Conservation (phyloP, 768 basidiomycete genomes). For the Lactifluus volemus region DNA sequence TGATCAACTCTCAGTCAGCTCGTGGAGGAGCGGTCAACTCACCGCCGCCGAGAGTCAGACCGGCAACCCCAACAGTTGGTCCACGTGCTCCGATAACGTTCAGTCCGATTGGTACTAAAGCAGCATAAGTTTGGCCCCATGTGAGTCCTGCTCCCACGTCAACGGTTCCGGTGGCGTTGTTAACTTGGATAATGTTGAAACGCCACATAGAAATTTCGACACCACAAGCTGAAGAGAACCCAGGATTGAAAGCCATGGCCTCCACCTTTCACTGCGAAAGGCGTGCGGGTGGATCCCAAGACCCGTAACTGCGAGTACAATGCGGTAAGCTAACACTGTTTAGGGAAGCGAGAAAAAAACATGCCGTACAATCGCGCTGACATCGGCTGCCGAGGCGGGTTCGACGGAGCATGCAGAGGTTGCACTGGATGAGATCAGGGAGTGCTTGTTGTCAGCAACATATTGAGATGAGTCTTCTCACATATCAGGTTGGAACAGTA, state of each 20-base stretch:
- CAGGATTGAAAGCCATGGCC: slow-evolving; percentile 20
- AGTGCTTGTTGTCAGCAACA: slow-evolving; percentile 4
- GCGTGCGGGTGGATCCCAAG: not conserved
- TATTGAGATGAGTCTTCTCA: slow-evolving; percentile 8
- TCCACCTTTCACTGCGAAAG: slow-evolving; percentile 20
- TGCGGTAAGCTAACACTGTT: too few relatives aligned
- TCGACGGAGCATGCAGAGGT: slow-evolving; percentile 19
- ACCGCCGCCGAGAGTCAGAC: slow-evolving; percentile 23
- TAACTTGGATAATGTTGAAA: slow-evolving; percentile 10
- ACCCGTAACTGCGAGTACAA: not conserved
- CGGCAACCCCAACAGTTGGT: slow-evolving; percentile 20
- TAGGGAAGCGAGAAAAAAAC: not conserved
- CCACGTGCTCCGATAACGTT: slow-evolving; percentile 21
- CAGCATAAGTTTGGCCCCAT: slow-evolving; percentile 22
- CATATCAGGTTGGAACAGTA: not conserved
- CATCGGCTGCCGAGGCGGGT: slow-evolving; percentile 16
- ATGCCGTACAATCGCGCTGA: slow-evolving; percentile 14
- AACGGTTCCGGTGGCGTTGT: slow-evolving; percentile 1
- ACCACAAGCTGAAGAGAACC: slow-evolving; percentile 23
- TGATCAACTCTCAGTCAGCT: not conserved
- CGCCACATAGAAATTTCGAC: slow-evolving; percentile 23
- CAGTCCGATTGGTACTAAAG: slow-evolving; percentile 12
- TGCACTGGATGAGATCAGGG: not conserved
- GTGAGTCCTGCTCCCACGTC: slow-evolving; percentile 21
- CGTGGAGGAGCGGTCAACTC: not conserved